Base-by-base conservation (phyloP, 768 basidiomycete genomes). In the Inosperma sp. region DNA sequence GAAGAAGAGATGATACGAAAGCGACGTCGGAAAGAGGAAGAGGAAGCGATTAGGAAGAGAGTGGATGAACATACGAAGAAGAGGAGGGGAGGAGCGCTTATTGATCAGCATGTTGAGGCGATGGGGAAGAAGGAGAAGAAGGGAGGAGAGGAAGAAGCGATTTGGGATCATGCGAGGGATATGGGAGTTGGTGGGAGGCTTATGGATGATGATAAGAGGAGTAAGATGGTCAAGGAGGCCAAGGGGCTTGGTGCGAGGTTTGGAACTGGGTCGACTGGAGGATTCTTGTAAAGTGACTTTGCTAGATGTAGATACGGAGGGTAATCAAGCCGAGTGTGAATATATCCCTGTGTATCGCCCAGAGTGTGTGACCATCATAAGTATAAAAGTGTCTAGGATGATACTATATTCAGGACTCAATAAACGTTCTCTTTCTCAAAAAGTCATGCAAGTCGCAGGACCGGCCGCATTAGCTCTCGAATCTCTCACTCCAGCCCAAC, bases 151-250 rank as follows among this genome's bases (percentile, higher is more conserved):
- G 79, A 82, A 26, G 78, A 80, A 26, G 71, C 78, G 0, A 90
- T 97, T 22, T 98, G 95, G 95, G 95, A 99, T 59, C 92, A 90
- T 60, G 73, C 82, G 29, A 76, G 93, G 23, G 92, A 95, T 66
- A 96, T 99, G 93, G 79, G 78, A 2, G 59, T 95, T 3, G 84
- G 84, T 2, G 94, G 95, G 12, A 73, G 89, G 43, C 72, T 96
- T 25, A 88, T 99, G 89, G 93, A 91, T 60, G 94, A 96, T 53
- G 77, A 74, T 37, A 84, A 88, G 62, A 76, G 95, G 54, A 75
- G 79, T 48, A 83, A 82, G 61, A 74, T 91, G 65, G 75, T 98
- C 60, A 79, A 76, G 50, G 93, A 97, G 56, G 86, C 93, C 9
- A 82, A 80, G 54, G 82, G 84, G 5, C 72, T 97, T 13, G 83